Evolutionary conservation across 2,329 filamentous ascomycete genomes (phyloP), one percentile per base, ranked within the genome.

Genomic region (Fusarium sp.): DNA sequence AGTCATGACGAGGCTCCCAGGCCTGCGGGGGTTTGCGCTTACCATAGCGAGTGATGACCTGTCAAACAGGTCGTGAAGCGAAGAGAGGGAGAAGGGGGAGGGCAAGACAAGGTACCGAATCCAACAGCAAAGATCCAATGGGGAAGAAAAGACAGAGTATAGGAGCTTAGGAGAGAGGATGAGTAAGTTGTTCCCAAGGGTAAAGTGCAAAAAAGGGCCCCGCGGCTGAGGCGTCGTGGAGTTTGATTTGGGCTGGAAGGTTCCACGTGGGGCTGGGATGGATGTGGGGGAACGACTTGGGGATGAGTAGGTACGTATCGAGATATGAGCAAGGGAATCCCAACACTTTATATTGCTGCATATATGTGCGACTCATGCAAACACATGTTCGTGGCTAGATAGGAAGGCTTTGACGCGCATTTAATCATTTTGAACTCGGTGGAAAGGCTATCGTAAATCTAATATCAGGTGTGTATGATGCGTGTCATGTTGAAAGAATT

Each of bases 231-330:
- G 40, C 55, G 68, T 69, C 55, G 70, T 71, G 54, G 65, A 69
- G 54, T 70, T 72, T 72, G 57, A 15, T 31, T 31, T 31, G 28
- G 69, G 65, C 66, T 74, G 73, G 73, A 75, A 75, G 70, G 60
- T 75, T 75, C 73, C 70, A 75, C 72, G 73, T 74, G 73, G 73
- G 73, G 73, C 73, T 63, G 19, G 44, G 13, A 42, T 46, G 31
- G 42, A 46, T 68, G 58, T 61, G 63, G 71, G 69, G 64, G 67
- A 66, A 38, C 15, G 45, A 51, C 39, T 55, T 43, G 36, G 26
- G 31, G 40, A 46, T 38, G 19, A 19, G 11, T 39, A 13, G 19
- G 26, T 49, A 46, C 44, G 31, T 60, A 60, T 14, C 51, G 44
- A 3, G 15, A 24, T 36, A 26, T 26, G 34, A 13, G 42, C 33